These are phyloP conservation scores for Penicillium sp. DNA, from an alignment of 2,329 filamentous ascomycete genomes.

Conservation along the genomic window DNA sequence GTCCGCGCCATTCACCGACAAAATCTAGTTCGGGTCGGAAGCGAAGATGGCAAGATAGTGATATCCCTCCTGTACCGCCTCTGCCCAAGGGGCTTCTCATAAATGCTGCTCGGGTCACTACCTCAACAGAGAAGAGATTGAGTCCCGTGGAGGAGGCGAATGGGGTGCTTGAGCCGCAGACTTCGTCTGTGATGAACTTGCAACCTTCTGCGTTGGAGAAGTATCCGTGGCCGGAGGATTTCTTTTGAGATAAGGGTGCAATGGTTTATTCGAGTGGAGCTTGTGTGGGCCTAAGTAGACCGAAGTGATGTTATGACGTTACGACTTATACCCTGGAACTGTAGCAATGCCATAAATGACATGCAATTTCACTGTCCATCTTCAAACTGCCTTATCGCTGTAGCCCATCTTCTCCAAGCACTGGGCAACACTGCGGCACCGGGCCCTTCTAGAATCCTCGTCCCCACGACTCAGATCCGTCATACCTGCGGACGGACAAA, in stretches of 20 bases:
- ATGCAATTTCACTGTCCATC: neutral
- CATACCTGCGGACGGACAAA: no score
- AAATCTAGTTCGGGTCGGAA: constrained; percentile 20
- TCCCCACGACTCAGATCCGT: no score
- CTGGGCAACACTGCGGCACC: no score
- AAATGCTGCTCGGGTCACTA: constrained; percentile 31
- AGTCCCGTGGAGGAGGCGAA: constrained; percentile 7
- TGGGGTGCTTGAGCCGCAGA: constrained; percentile 6
- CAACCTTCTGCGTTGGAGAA: constrained; percentile 20
- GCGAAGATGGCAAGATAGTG: constrained; percentile 25
- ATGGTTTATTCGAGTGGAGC: neutral
- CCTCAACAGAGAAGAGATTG: constrained; percentile 25
- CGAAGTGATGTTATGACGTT: constrained; percentile 21
- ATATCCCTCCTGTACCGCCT: constrained; percentile 45
- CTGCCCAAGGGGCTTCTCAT: constrained; percentile 37
- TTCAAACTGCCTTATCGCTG: no score
- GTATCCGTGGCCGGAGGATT: constrained; percentile 49
- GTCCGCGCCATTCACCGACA: constrained; percentile 18
- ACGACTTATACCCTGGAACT: constrained; percentile 25
- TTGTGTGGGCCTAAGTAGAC: neutral
- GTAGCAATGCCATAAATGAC: neutral
- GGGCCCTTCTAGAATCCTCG: no score
- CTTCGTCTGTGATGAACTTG: constrained; percentile 7
- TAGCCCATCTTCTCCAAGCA: no score
- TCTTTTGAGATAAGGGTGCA: constrained; percentile 35